Percentiles rank a stretch among this genome's conserved stretches.
phyloP scores from a whole-genome alignment of 768 basidiomycete species.

The Obba rivulosa region DNA sequence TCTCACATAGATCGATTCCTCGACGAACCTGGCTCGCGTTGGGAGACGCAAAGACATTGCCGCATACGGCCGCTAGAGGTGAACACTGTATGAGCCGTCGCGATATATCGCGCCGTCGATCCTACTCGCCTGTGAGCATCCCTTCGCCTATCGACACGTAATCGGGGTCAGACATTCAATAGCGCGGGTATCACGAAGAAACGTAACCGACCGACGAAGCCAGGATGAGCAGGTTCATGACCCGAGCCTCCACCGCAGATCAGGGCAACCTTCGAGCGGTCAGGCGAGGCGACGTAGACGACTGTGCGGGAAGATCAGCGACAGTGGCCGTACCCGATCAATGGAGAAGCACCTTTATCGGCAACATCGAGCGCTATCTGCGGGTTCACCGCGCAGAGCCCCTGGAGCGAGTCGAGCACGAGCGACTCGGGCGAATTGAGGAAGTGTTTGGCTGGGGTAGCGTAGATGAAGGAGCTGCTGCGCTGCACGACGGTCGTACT shows the following conservation, averaged over 20 bases:
- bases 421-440: slow-evolving; percentile 64
- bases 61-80: slow-evolving; percentile 69
- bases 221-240: slow-evolving; percentile 89
- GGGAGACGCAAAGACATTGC: slow-evolving; percentile 87
- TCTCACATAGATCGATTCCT: slow-evolving; percentile 72
- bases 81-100: neutral
- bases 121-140: slow-evolving; percentile 58
- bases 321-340: neutral
- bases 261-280: slow-evolving; percentile 65
- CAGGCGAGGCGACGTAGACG: slow-evolving; percentile 51
- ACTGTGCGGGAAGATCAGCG: slow-evolving; percentile 33
- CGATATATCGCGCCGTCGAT: neutral
- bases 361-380: slow-evolving; percentile 61
- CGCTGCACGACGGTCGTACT: neutral
- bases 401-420: slow-evolving; percentile 74
- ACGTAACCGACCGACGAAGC: slow-evolving; percentile 67
- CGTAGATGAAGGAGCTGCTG: neutral
- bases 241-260: slow-evolving; percentile 85
- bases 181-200: neutral
- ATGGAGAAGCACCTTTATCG: slow-evolving; percentile 54
- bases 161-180: neutral
- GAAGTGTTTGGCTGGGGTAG: slow-evolving; percentile 60
- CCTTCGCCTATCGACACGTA: slow-evolving; percentile 57
- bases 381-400: slow-evolving; percentile 68
- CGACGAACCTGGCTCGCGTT: slow-evolving; percentile 79